Conservation (phyloP, 2,329 filamentous ascomycete genomes). For the Cercospora sp. region DNA sequence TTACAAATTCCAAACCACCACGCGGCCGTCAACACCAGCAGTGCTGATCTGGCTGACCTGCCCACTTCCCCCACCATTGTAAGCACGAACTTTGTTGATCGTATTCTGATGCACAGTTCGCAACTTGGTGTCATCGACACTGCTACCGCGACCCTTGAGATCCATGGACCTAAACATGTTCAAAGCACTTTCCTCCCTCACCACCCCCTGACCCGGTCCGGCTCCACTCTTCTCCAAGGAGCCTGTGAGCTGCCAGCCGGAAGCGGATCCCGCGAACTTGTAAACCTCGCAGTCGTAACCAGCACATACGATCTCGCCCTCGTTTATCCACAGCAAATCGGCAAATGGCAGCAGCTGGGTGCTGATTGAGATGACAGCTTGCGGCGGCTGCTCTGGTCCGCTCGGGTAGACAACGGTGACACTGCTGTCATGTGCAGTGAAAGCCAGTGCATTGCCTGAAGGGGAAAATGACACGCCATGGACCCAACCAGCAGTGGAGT, state of each 20-base stretch:
- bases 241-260: slow-evolving; percentile 81
- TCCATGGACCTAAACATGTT: slow-evolving; percentile 99
- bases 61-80: slow-evolving; percentile 59
- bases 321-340: slow-evolving; percentile 87
- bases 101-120: slow-evolving; percentile 98
- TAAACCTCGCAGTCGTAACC: slow-evolving; percentile 89
- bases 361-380: slow-evolving; percentile 83
- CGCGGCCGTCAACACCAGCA: slow-evolving; percentile 51
- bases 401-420: slow-evolving; percentile 95
- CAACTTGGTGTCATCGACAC: slow-evolving; percentile 88
- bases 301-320: slow-evolving; percentile 91
- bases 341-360: slow-evolving; percentile 91
- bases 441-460: slow-evolving; percentile 87
- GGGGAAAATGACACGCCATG: slow-evolving; percentile 93
- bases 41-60: slow-evolving; percentile 74
- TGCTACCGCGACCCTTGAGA: slow-evolving; percentile 76
- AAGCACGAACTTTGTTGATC: slow-evolving; percentile 79
- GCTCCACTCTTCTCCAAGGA: slow-evolving; percentile 68
- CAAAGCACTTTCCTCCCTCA: slow-evolving; percentile 84
- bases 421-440: slow-evolving; percentile 92
- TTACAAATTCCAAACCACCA: slow-evolving; percentile 52
- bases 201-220: slow-evolving; percentile 37
- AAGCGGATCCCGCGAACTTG: slow-evolving; percentile 75
- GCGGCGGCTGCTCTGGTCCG: slow-evolving; percentile 84
- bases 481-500: slow-evolving; percentile 95